Percentiles rank a stretch among this genome's conserved stretches.
phyloP scores from a whole-genome alignment of 2,329 filamentous ascomycete species.

The Nothopassalora personata region DNA sequence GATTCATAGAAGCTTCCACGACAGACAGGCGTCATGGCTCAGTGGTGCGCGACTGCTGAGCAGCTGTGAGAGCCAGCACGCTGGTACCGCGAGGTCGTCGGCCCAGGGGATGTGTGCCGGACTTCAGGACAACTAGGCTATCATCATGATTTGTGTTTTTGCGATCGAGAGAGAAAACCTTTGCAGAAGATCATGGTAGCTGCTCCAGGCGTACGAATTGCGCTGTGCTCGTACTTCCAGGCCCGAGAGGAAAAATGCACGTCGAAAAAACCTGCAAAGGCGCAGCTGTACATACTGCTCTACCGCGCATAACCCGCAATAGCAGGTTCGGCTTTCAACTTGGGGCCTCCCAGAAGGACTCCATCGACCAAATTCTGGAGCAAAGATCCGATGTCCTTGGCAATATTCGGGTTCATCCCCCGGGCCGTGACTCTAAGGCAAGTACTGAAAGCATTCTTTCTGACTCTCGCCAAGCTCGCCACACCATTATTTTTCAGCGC shows the following conservation, averaged over 20 bases:
- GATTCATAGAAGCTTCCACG: too few species aligned
- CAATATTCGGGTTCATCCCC: constrained; percentile 21
- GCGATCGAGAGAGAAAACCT: too few species aligned
- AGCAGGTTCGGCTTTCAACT: neutral
- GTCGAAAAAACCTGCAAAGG: too few species aligned
- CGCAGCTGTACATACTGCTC: neutral
- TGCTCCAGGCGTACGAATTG: too few species aligned
- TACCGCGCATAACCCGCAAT: constrained; percentile 6
- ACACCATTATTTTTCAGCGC: constrained; percentile 26
- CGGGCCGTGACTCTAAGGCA: constrained; percentile 21
- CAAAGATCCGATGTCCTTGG: constrained; percentile 11
- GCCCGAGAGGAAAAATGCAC: too few species aligned
- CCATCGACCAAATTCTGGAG: constrained; percentile 21
- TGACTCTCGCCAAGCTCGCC: constrained; percentile 19
- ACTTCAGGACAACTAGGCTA: too few species aligned
- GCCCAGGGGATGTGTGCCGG: too few species aligned
- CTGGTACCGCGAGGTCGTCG: neutral
- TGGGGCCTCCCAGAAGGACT: constrained; percentile 2
- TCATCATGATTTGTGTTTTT: too few species aligned
- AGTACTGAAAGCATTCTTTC: constrained; percentile 5
- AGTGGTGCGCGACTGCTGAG: neutral
- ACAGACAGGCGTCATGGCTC: neutral
- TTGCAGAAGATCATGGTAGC: too few species aligned
- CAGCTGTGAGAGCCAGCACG: too few species aligned
- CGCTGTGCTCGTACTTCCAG: too few species aligned